Conservation (phyloP, 2,329 filamentous ascomycete species). For the Celoporthe dispersa region DNA sequence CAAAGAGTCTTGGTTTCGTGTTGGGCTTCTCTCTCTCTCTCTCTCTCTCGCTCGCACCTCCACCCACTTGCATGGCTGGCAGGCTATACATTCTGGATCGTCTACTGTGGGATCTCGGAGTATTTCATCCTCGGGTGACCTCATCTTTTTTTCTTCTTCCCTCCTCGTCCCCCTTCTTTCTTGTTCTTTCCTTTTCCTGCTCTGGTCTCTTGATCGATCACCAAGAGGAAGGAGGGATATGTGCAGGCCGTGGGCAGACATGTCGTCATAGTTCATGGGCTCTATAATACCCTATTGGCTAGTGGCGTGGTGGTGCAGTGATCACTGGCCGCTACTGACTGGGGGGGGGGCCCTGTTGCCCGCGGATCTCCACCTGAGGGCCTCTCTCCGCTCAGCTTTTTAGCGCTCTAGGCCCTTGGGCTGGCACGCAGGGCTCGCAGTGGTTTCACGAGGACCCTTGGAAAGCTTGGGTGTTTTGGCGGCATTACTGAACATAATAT, state of each 20-base stretch:
- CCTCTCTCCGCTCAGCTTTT: not conserved
- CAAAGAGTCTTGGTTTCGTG: no score
- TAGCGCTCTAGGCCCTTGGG: not conserved
- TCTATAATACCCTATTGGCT: conserved; percentile 3
- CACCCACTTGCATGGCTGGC: no score
- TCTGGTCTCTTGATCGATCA: not conserved
- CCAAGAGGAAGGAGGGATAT: not conserved
- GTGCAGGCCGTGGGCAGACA: not conserved
- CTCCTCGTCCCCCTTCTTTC: not conserved
- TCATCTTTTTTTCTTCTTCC: not conserved
- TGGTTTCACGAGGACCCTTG: not conserved
- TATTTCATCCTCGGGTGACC: not conserved
- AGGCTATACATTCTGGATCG: no score
- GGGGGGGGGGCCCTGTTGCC: not conserved
- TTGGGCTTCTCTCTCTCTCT: not conserved
- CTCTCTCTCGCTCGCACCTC: not conserved
- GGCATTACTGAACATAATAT: not conserved
- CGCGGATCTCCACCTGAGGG: no score
- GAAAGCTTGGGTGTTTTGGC: not conserved
- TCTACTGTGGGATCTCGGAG: not conserved
- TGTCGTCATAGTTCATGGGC: conserved; percentile 11
- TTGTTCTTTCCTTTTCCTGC: not conserved
- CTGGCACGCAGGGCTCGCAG: not conserved
- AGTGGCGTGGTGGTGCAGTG: no score
- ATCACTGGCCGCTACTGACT: not conserved